phyloP scores from a whole-genome alignment of 2,329 filamentous ascomycete species.

The Capronia epimyces region DNA sequence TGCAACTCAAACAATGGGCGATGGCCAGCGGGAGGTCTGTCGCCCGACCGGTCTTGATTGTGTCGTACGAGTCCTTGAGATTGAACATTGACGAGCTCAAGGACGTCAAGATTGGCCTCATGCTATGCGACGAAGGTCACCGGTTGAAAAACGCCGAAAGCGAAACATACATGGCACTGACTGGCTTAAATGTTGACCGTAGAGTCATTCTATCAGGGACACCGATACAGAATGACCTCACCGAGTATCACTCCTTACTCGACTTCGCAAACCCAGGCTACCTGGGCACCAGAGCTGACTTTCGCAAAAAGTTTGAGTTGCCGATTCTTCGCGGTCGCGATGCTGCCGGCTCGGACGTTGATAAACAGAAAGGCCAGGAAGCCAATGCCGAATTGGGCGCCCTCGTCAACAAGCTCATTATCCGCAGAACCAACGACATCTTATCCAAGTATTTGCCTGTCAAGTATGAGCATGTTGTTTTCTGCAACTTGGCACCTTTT shows the following conservation, averaged over 20 bases:
- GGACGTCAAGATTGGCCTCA: conserved; percentile 80
- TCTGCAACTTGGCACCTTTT: conserved; percentile 90
- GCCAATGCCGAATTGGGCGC: conserved; percentile 72
- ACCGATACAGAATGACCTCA: conserved; percentile 97
- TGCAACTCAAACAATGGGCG: conserved; percentile 90
- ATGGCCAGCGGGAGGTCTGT: conserved; percentile 85
- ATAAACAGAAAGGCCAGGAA: conserved; percentile 76
- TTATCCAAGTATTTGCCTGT: conserved; percentile 94
- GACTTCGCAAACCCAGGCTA: conserved; percentile 95
- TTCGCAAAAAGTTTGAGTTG: conserved; percentile 88
- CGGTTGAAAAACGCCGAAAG: conserved; percentile 95
- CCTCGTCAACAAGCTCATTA: conserved; percentile 97
- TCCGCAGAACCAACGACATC: conserved; percentile 94
- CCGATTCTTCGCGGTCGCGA: conserved; percentile 89
- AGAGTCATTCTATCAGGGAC: conserved; percentile 94
- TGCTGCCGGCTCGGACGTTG: conserved; percentile 76
- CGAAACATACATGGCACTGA: conserved; percentile 87
- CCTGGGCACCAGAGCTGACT: conserved; percentile 81
- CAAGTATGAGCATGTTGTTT: conserved; percentile 99
- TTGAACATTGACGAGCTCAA: conserved; percentile 86
- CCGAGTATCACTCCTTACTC: conserved; percentile 91
- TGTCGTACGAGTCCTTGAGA: conserved; percentile 93
- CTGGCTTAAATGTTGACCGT: conserved; percentile 80
- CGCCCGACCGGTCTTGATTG: conserved; percentile 88
- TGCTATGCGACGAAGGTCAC: conserved; percentile 95